phyloP scores from a whole-genome alignment of 805 yeast species.

The Nakazawaea peltata region DNA sequence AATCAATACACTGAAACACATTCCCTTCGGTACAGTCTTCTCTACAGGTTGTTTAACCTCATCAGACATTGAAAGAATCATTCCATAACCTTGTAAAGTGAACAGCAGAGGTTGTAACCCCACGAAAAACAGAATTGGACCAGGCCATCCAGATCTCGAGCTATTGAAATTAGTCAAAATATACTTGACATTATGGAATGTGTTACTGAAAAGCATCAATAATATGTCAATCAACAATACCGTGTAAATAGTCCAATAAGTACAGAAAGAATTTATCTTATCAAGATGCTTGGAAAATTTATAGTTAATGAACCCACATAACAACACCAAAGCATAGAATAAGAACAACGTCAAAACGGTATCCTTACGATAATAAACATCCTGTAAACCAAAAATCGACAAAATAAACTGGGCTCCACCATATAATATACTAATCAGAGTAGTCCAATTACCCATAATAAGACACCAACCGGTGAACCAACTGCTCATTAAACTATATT shows the following conservation, averaged over 20 bases:
- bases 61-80: constrained; percentile 74
- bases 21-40: constrained; percentile 65
- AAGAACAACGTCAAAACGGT: constrained; percentile 46
- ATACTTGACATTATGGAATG: constrained; percentile 49
- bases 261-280: constrained; percentile 55
- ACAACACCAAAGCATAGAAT: constrained; percentile 44
- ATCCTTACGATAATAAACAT: constrained; percentile 51
- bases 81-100: constrained; percentile 77
- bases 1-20: constrained; percentile 54
- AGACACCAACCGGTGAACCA: constrained; percentile 80
- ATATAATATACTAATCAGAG: constrained; percentile 64
- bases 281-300: constrained; percentile 55
- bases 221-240: constrained; percentile 60
- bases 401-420: constrained; percentile 71
- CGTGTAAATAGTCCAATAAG: constrained; percentile 70
- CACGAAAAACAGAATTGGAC: constrained; percentile 59
- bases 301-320: constrained; percentile 58
- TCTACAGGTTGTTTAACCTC: constrained; percentile 69
- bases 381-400: constrained; percentile 55
- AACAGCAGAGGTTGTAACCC: constrained; percentile 76
- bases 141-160: constrained; percentile 70
- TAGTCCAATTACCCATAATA: constrained; percentile 70
- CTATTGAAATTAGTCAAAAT: constrained; percentile 65
- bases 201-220: constrained; percentile 46
- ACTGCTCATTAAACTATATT: constrained; percentile 48